Evolutionary conservation across 495 filamentous ascomycete species (phyloP).

Genomic region (Saxophila tyrrhenica): DNA sequence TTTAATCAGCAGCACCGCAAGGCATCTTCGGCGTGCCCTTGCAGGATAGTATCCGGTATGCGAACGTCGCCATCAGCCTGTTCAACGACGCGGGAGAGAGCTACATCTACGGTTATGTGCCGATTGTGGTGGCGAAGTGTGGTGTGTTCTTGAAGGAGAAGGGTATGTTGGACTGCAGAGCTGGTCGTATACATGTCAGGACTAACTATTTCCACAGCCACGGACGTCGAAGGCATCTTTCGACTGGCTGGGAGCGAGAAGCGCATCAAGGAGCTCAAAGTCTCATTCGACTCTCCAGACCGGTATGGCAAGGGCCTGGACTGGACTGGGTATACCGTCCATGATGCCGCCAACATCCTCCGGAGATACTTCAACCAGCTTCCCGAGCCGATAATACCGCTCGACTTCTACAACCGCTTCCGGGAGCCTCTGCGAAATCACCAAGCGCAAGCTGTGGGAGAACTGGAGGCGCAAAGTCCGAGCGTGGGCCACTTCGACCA

Average conservation of each 20-base stretch:
- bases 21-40: conserved; percentile 93
- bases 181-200: neutral
- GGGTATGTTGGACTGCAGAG: conserved; percentile 45
- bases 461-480: conserved; percentile 41
- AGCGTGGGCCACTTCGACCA: conserved; percentile 58
- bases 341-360: conserved; percentile 95
- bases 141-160: conserved; percentile 97
- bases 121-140: conserved; percentile 97
- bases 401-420: conserved; percentile 87
- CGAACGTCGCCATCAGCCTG: conserved; percentile 95
- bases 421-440: conserved; percentile 72
- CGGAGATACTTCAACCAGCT: conserved; percentile 90
- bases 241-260: conserved; percentile 93
- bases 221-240: conserved; percentile 94
- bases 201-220: conserved; percentile 48
- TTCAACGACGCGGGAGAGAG: conserved; percentile 82
- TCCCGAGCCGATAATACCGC: conserved; percentile 88
- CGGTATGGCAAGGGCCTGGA: conserved; percentile 93
- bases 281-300: conserved; percentile 86
- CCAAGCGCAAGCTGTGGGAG: conserved; percentile 58
- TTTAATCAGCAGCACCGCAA: conserved; percentile 26
- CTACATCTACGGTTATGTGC: conserved; percentile 97
- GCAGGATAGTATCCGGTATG: conserved; percentile 89
- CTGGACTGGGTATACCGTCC: conserved; percentile 96
- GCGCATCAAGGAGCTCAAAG: conserved; percentile 91